Evolutionary conservation across 2,329 filamentous ascomycete species (phyloP), one percentile per base, ranked within the genome.

Genomic region (Periconia digitata): DNA sequence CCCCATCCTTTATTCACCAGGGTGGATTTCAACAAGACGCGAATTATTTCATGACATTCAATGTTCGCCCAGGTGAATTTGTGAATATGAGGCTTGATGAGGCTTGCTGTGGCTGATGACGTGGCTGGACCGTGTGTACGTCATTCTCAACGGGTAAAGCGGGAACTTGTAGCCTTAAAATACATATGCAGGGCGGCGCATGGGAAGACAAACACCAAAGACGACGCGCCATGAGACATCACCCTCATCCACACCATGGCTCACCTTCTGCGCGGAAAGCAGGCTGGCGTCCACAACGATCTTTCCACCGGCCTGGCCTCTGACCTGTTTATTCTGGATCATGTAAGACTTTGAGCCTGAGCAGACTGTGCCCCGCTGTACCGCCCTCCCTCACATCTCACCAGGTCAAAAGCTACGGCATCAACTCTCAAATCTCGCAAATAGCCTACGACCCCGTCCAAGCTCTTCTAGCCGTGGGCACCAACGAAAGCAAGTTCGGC

Each of bases 381-480:
- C n/a, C 29, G 18, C 44, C 16, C 27, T 16, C 29, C 32, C 40
- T 29, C 49, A 21, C 13, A n/a, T 24, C 34, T 17, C 34, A 41
- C 24, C 54, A 69, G 66, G 63, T 70, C 47, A 61, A 59, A 50
- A 66, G 67, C 54, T 70, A 62, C 49, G 64, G 92, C 51, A 86
- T 96, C 71, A 78, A 77, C 59, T 74, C 70, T 20, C 82, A 82
- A 59, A 78, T 81, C 62, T 90, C 89, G 62, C 88, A 87, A 55
- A 76, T 97, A 56, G 88, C 91, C 51, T 97, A 95, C 75, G 92
- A 97, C 58, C 92, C 94, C 1, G 81, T 96, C 12, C 94, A 99
- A 69, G 96, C 92, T 22, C 84, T 99, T 48, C 80, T 99, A 43
- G 94, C 94, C 36, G 84, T 97, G 54, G 94, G 91, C 50, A 99